Percentiles rank a stretch among this genome's conserved stretches.
These are phyloP conservation scores for Auxenochlorella pyrenoidosa DNA, from an alignment of 139 green algal genomes.

Conservation along the genomic window DNA sequence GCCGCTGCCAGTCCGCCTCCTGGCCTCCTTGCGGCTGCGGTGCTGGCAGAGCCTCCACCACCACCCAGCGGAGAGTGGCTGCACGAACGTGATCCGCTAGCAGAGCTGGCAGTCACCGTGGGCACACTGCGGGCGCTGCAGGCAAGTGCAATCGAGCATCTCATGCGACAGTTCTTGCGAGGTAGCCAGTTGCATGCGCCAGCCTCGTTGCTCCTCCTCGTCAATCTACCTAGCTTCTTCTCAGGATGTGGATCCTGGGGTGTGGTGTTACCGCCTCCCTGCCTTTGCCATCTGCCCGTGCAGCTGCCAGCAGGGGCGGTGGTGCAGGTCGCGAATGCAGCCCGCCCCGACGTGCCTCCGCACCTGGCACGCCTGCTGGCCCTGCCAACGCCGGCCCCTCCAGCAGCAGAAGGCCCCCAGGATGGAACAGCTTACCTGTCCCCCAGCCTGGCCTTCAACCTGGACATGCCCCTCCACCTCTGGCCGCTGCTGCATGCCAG, in stretches of 20 bases:
- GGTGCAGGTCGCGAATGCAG: constrained; percentile 9
- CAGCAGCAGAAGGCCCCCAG: not conserved
- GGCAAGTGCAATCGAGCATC: not conserved
- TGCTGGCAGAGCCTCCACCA: constrained; percentile 7
- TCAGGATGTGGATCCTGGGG: too few species aligned
- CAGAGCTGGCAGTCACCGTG: constrained; percentile 22
- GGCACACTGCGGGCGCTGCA: constrained; percentile 12
- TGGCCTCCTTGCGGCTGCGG: not conserved
- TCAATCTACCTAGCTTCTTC: not conserved
- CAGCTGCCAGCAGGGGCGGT: constrained; percentile 33
- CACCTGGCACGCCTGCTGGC: constrained; percentile 31
- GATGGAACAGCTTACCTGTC: constrained; percentile 27
- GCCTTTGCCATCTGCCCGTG: not conserved
- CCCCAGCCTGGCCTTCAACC: constrained; percentile 45
- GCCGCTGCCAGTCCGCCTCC: not conserved
- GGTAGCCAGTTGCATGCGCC: too few species aligned
- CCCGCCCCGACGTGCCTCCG: not conserved
- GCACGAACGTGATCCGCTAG: constrained; percentile 11
- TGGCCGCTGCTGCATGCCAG: constrained; percentile 27
- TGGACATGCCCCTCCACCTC: constrained; percentile 42
- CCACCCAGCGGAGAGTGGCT: not conserved
- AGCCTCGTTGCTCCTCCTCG: not conserved
- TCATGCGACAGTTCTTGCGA: too few species aligned
- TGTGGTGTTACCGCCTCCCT: not conserved
- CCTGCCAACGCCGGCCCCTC: not conserved